Evolutionary conservation across 2,329 filamentous ascomycete species (phyloP), one percentile per base, ranked within the genome.

Genomic region (Aureobasidium pullulans): DNA sequence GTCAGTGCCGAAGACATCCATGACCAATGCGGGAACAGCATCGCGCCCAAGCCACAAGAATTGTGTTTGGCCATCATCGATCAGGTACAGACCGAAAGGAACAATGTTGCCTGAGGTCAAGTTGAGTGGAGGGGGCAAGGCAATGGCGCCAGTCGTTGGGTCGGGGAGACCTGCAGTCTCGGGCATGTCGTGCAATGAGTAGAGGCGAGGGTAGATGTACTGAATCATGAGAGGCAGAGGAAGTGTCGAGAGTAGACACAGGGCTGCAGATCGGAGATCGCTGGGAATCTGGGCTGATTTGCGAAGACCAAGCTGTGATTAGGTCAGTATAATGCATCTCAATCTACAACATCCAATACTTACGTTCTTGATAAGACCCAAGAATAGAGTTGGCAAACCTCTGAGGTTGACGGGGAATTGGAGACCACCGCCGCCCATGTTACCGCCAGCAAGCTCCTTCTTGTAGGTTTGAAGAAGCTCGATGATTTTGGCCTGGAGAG

Each of bases 21-120:
- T 75, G 42, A 97, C 79, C 34, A 99, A 81, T 70, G 96, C 90
- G 1, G 91, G 90, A 31, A 99, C 90, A 1, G 93, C 88, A 66
- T 99, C 93, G 37, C 92, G 86, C 13, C 94, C 94, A 19, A 97
- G 82, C 94, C 94, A 99, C 49, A 99, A 76, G 81, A 99, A 99
- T 72, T 99, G 94, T 6, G 90, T 96, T 74, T 96, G 93, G 2
- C 92, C 92, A 69, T 99, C 94, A 68, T 99, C 94, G 67, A 99
- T 94, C 60, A 99, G 82, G 74, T 99, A 99, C 16, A 99, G 78
- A 31, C 94, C 94, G 70, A 95, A 96, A 0, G 91, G 84, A 3
- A 90, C 89, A 52, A 99, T 83, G 48, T 88, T 84, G 72, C 93
- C 90, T 1, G 92, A 96, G 3, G 90, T 91, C 60, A 97, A 81